These are phyloP conservation scores for Xylaria telfairii DNA, from an alignment of 495 filamentous ascomycete genomes.

Conservation along the genomic window DNA sequence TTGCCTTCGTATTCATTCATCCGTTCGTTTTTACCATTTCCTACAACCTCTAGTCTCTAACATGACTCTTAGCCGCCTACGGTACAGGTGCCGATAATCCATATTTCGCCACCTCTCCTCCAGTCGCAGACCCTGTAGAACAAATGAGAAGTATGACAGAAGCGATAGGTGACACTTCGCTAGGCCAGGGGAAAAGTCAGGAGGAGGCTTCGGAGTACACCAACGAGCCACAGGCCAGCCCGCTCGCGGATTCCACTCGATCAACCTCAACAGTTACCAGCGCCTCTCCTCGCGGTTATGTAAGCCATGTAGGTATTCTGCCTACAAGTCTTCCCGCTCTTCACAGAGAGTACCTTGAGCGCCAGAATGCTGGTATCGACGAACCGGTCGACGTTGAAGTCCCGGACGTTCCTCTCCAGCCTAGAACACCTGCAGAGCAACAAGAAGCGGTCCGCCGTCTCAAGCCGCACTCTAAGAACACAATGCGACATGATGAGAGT, in stretches of 20 bases:
- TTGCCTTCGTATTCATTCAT: not conserved
- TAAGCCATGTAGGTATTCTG: constrained; percentile 86
- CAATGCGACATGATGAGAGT: constrained; percentile 64
- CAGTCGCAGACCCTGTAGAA: constrained; percentile 36
- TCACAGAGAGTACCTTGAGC: constrained; percentile 87
- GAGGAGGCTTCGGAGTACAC: constrained; percentile 22
- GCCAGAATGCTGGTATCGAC: constrained; percentile 58
- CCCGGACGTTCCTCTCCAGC: constrained; percentile 57
- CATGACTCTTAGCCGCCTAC: constrained; percentile 34
- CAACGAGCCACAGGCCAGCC: constrained; percentile 37
- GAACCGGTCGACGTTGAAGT: constrained; percentile 46
- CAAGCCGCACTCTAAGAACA: constrained; percentile 75
- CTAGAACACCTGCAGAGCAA: constrained; percentile 73
- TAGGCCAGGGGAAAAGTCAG: constrained; percentile 23
- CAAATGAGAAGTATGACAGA: constrained; percentile 39
- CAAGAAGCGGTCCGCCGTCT: constrained; percentile 75
- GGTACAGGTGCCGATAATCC: constrained; percentile 45
- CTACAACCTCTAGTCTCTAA: constrained; percentile 10
- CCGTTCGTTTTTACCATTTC: not conserved
- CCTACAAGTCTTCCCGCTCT: constrained; percentile 89
- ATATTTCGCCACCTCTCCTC: constrained; percentile 47
- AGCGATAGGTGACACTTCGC: constrained; percentile 24
- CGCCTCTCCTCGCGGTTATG: constrained; percentile 58
- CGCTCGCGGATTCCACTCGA: constrained; percentile 46
- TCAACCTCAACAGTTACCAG: constrained; percentile 53